These are phyloP conservation scores for Yarrowia divulgata DNA, from an alignment of 805 yeast genomes.

Conservation along the genomic window DNA sequence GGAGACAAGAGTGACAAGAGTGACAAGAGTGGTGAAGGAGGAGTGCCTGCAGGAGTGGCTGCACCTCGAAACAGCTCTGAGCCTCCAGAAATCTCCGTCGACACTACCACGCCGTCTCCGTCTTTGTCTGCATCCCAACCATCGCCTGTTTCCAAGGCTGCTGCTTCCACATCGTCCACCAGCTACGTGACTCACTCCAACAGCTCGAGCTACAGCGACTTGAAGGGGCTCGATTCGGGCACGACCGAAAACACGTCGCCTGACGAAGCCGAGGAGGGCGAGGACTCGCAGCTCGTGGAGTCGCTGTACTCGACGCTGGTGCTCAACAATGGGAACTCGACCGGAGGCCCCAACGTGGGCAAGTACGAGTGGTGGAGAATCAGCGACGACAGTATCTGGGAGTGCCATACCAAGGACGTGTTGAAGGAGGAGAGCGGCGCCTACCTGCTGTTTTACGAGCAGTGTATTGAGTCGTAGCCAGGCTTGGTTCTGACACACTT, in stretches of 20 bases:
- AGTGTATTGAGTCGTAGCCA: conserved; percentile 43
- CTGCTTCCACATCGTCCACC: conserved; percentile 25
- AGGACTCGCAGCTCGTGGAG: conserved; percentile 32
- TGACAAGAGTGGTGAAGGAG: not conserved
- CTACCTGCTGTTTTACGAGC: conserved; percentile 84
- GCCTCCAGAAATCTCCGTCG: conserved; percentile 3
- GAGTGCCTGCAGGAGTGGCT: not conserved
- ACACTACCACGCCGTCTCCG: conserved; percentile 20
- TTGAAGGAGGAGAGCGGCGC: conserved; percentile 76
- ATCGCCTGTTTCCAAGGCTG: conserved; percentile 26
- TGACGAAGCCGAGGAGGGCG: conserved; percentile 7
- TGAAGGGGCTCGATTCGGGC: conserved; percentile 21
- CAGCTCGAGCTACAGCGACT: conserved; percentile 24
- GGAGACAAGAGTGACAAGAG: too few relatives aligned
- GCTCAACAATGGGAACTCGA: conserved; percentile 29
- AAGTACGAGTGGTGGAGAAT: conserved; percentile 69
- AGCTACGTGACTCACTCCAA: conserved; percentile 34
- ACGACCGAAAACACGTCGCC: conserved; percentile 9
- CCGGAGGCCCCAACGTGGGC: conserved; percentile 34
- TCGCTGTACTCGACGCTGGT: conserved; percentile 30
- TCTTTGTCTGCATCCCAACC: conserved; percentile 39
- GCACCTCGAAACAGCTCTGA: not conserved
- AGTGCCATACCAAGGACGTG: conserved; percentile 64
- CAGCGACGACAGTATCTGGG: conserved; percentile 76
- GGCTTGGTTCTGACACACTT: not conserved